Evolutionary conservation across 257 asterid species (phyloP).

Genomic region (Capsicum baccatum): DNA sequence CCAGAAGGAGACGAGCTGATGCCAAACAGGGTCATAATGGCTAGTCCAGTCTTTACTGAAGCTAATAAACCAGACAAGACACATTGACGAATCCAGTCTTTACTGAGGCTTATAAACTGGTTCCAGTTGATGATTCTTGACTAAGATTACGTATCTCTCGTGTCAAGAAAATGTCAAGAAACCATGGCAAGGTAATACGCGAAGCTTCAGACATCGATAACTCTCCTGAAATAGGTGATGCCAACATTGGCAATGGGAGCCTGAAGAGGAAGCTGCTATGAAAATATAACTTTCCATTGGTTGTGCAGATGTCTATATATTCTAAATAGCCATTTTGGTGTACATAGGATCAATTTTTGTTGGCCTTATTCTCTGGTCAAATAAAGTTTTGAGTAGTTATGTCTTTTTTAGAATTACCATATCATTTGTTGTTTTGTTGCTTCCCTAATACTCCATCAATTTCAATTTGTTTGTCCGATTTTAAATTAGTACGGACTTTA

Average conservation of each 20-base stretch:
- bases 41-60: not conserved
- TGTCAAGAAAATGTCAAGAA: slow-evolving; percentile 34
- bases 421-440: no score
- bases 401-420: no score
- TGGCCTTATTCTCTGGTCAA: not conserved
- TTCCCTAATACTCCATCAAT: no score
- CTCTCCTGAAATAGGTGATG: slow-evolving; percentile 7
- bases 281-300: not conserved
- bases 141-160: not conserved
- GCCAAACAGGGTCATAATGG: slow-evolving; percentile 41
- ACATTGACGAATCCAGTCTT: not conserved
- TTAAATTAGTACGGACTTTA: no score
- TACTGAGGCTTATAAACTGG: not conserved
- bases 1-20: slow-evolving; percentile 54
- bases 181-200: slow-evolving; percentile 28
- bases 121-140: slow-evolving; percentile 16
- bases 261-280: slow-evolving; percentile 29
- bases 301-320: not conserved
- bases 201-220: not conserved
- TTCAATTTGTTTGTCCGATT: no score
- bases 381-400: no score
- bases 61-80: slow-evolving; percentile 18
- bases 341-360: slow-evolving; percentile 2
- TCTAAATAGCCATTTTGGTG: slow-evolving; percentile 5
- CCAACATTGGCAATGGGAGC: not conserved